A percentile compares a stretch with the other conserved stretches of the same genome.
phyloP scores from a whole-genome alignment of 2,329 filamentous ascomycete species.

The Trichoderma koningii region DNA sequence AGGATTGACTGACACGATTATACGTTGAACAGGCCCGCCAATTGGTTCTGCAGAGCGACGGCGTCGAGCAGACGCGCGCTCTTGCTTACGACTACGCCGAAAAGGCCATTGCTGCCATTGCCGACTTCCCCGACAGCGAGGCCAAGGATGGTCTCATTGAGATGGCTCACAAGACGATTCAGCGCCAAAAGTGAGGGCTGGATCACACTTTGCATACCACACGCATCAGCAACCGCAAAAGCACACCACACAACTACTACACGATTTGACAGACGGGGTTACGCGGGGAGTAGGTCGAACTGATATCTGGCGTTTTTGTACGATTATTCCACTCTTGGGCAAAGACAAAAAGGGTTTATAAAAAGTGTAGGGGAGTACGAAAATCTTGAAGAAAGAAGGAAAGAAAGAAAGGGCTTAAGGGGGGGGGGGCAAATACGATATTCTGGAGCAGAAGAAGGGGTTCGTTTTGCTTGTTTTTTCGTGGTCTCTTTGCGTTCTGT shows the following conservation, averaged over 20 bases:
- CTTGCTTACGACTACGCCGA: constrained; percentile 89
- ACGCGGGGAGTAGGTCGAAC: neutral
- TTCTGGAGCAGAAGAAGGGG: neutral
- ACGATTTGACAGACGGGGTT: too few relatives aligned
- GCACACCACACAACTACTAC: neutral
- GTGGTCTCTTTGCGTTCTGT: neutral
- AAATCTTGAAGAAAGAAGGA: neutral
- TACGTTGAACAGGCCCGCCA: constrained; percentile 69
- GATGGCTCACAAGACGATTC: constrained; percentile 91
- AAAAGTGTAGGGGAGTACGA: neutral
- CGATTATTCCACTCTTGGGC: constrained; percentile 23
- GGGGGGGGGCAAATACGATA: neutral
- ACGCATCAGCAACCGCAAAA: constrained; percentile 31
- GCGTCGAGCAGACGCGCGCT: constrained; percentile 87
- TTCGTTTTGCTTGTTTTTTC: neutral
- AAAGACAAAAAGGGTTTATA: neutral
- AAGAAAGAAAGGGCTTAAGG: neutral
- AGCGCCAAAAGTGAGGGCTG: constrained; percentile 70
- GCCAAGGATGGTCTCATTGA: constrained; percentile 89
- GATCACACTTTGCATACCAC: too few relatives aligned
- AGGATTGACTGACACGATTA: neutral
- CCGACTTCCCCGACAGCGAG: constrained; percentile 85
- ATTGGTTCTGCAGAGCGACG: constrained; percentile 79
- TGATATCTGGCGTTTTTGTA: constrained; percentile 12
- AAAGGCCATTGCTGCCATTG: constrained; percentile 82